Evolutionary conservation across 1,284 basidiomycete genomes (phyloP).

Genomic region (Anthracocystis walkeri): DNA sequence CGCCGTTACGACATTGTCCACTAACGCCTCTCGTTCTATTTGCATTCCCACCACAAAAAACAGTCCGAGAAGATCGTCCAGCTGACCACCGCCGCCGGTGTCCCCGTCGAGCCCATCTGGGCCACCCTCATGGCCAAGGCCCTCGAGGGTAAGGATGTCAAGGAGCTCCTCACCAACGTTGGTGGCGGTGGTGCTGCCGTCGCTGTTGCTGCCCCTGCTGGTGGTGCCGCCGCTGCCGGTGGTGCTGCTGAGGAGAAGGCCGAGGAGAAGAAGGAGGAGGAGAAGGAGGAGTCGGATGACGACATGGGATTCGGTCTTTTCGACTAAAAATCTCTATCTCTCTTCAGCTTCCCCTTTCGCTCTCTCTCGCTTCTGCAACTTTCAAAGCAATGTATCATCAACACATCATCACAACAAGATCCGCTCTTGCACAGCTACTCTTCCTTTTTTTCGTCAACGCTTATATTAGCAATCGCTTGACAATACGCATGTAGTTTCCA

Average conservation of each 20-base stretch:
- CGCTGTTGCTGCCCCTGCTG: conserved; percentile 73
- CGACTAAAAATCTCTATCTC: conserved; percentile 74
- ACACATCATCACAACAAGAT: conserved; percentile 8
- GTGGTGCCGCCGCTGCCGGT: conserved; percentile 76
- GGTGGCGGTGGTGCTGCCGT: conserved; percentile 79
- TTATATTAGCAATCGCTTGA: no score
- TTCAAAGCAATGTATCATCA: conserved; percentile 36
- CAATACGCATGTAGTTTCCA: no score
- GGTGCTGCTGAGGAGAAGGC: conserved; percentile 82
- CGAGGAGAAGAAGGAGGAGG: conserved; percentile 77
- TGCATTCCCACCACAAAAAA: not conserved
- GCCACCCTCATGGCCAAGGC: conserved; percentile 95
- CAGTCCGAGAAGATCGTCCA: conserved; percentile 91
- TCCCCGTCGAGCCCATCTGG: conserved; percentile 97
- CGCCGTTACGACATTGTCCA: not conserved
- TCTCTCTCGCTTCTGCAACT: conserved; percentile 1
- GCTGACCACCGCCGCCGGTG: conserved; percentile 82
- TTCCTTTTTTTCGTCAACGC: no score
- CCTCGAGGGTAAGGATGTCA: conserved; percentile 96
- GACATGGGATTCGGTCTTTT: conserved; percentile 81
- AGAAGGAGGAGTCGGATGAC: conserved; percentile 70
- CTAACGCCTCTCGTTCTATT: not conserved
- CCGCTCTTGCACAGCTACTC: not conserved
- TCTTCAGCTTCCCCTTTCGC: not conserved
- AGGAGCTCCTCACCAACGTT: conserved; percentile 91